These are phyloP conservation scores for Camellia japonica DNA, from an alignment of 148 eudicot genomes.

Conservation along the genomic window DNA sequence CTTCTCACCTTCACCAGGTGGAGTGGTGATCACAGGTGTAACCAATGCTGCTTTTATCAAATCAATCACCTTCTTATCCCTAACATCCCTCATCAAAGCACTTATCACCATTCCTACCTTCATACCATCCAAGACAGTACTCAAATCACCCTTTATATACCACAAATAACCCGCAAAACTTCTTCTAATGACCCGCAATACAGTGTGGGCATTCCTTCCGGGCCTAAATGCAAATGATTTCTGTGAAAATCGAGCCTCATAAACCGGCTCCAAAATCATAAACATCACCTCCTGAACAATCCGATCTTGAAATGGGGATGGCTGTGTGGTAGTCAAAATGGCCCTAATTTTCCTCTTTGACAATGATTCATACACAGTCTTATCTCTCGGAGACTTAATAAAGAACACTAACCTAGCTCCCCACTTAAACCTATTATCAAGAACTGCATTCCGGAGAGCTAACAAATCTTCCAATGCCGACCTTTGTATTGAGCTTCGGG, in stretches of 20 bases:
- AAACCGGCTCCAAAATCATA: constrained; percentile 88
- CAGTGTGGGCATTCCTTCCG: constrained; percentile 86
- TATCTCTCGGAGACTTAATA: constrained; percentile 81
- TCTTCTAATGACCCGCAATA: constrained; percentile 72
- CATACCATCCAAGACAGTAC: constrained; percentile 87
- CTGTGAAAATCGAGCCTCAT: constrained; percentile 75
- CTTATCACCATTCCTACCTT: constrained; percentile 78
- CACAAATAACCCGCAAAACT: constrained; percentile 92
- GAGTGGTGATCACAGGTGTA: constrained; percentile 69
- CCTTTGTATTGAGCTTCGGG: constrained; percentile 63
- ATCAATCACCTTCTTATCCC: constrained; percentile 90
- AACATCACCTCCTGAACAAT: constrained; percentile 90
- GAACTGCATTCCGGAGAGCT: constrained; percentile 81
- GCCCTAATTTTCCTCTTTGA: constrained; percentile 87
- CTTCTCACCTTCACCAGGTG: constrained; percentile 43
- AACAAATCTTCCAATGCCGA: constrained; percentile 68
- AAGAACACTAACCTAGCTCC: constrained; percentile 81
- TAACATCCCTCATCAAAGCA: constrained; percentile 85
- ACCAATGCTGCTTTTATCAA: constrained; percentile 72
- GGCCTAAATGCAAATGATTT: constrained; percentile 95
- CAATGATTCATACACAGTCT: constrained; percentile 68
- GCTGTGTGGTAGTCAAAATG: constrained; percentile 76
- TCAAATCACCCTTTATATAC: constrained; percentile 91
- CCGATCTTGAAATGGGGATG: constrained; percentile 75
- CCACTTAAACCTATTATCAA: constrained; percentile 82